Percentiles rank a stretch among this genome's conserved stretches.
These are phyloP conservation scores for Niveomyces coronatus DNA, from an alignment of 2,329 filamentous ascomycete species.

Conservation along the genomic window DNA sequence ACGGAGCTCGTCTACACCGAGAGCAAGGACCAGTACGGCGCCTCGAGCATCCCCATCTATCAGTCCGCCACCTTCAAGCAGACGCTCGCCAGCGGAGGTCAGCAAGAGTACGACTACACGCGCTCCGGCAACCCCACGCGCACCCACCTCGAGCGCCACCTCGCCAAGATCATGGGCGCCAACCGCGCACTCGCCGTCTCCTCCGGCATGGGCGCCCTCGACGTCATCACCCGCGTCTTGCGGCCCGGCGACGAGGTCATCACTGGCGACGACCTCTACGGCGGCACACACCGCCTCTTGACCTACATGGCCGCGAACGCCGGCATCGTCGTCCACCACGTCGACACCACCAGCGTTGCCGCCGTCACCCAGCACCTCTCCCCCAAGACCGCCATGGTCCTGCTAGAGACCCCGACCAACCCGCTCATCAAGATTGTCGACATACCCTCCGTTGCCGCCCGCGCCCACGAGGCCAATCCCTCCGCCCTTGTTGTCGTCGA, in stretches of 20 bases:
- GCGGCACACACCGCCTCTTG: slow-evolving; percentile 85
- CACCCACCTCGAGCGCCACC: slow-evolving; percentile 88
- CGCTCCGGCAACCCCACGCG: slow-evolving; percentile 94
- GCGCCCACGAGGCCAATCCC: slow-evolving; percentile 67
- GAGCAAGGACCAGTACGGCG: slow-evolving; percentile 90
- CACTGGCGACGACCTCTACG: slow-evolving; percentile 93
- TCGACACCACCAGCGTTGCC: slow-evolving; percentile 78
- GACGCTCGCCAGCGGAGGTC: slow-evolving; percentile 64
- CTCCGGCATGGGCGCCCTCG: slow-evolving; percentile 93
- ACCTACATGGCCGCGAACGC: slow-evolving; percentile 85
- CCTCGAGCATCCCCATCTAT: slow-evolving; percentile 94
- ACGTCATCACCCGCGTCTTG: slow-evolving; percentile 87
- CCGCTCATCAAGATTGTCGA: slow-evolving; percentile 98
- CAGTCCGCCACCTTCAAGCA: slow-evolving; percentile 99
- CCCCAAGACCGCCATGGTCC: slow-evolving; percentile 83
- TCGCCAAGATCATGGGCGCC: slow-evolving; percentile 98
- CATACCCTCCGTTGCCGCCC: slow-evolving; percentile 65
- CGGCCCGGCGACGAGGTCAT: slow-evolving; percentile 93
- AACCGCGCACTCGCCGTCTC: slow-evolving; percentile 84
- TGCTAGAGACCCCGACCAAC: slow-evolving; percentile 94
- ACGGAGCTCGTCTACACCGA: slow-evolving; percentile 97
- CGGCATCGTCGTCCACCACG: slow-evolving; percentile 88
- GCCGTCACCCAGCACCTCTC: slow-evolving; percentile 59
- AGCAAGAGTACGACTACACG: slow-evolving; percentile 92
- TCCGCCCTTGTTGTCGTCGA: slow-evolving; percentile 82